Percentiles rank a stretch among this genome's conserved stretches.
Conservation (phyloP, 352 stramenopile species). For the Globisporangium megalacanthum region DNA sequence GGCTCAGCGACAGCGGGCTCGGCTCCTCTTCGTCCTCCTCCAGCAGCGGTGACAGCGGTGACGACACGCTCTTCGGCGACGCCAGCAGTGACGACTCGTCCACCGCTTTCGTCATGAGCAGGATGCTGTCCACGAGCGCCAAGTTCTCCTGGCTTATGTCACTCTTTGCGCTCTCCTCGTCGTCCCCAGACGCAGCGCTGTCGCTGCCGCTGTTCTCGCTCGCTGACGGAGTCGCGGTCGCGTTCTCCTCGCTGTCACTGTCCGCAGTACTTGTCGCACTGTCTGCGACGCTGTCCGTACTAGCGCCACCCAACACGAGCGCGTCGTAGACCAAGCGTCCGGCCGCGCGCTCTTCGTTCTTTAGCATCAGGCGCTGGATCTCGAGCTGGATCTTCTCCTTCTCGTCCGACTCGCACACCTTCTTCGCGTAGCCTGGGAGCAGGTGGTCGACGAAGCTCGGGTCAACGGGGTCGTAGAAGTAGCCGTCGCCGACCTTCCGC, state of each 20-base stretch:
- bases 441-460: slow-evolving; percentile 82
- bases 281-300: neutral
- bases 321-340: slow-evolving; percentile 27
- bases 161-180: neutral
- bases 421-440: slow-evolving; percentile 71
- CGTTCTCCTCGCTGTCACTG: slow-evolving; percentile 6
- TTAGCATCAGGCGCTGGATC: slow-evolving; percentile 75
- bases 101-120: slow-evolving; percentile 72
- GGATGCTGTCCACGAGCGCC: slow-evolving; percentile 67
- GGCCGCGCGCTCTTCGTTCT: slow-evolving; percentile 48
- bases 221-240: neutral
- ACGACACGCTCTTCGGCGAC: slow-evolving; percentile 61
- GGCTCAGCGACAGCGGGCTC: slow-evolving; percentile 8
- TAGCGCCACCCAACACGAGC: slow-evolving; percentile 15
- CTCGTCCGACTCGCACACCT: slow-evolving; percentile 79
- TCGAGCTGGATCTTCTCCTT: slow-evolving; percentile 79
- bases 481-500: slow-evolving; percentile 76
- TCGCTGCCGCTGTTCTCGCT: neutral
- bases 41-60: slow-evolving; percentile 37
- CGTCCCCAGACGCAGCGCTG: neutral
- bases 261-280: neutral
- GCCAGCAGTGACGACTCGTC: slow-evolving; percentile 47
- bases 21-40: slow-evolving; percentile 40
- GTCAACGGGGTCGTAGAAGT: slow-evolving; percentile 83
- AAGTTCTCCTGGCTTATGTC: slow-evolving; percentile 48